Evolutionary conservation across 2,329 filamentous ascomycete species (phyloP).

Genomic region (Karstenula rhodostoma): DNA sequence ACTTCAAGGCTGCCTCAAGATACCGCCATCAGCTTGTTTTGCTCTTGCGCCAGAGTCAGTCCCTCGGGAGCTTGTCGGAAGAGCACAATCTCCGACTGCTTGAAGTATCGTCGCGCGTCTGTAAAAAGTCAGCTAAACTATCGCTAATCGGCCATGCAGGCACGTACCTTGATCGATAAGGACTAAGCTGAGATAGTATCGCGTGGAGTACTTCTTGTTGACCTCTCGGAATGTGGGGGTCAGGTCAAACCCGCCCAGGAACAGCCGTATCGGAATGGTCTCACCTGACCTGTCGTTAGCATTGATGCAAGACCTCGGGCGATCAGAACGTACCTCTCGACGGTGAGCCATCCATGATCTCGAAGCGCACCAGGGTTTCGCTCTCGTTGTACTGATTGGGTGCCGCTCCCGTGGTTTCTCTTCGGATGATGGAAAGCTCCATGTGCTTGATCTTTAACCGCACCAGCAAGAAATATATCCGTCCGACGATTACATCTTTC

Average conservation of each 20-base stretch:
- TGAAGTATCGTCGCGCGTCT: slow-evolving; percentile 98
- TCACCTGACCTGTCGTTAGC: slow-evolving; percentile 62
- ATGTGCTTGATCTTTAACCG: slow-evolving; percentile 99
- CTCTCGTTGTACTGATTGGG: slow-evolving; percentile 99
- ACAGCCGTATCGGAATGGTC: slow-evolving; percentile 95
- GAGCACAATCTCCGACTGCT: slow-evolving; percentile 97
- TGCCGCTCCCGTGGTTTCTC: slow-evolving; percentile 94
- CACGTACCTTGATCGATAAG: slow-evolving; percentile 86
- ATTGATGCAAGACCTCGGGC: not conserved
- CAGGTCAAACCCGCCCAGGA: slow-evolving; percentile 95
- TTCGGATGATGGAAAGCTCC: slow-evolving; percentile 96
- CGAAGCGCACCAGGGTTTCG: slow-evolving; percentile 95
- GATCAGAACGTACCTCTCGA: slow-evolving; percentile 74
- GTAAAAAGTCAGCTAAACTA: slow-evolving; percentile 28
- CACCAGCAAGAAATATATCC: slow-evolving; percentile 98
- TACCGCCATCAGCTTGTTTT: slow-evolving; percentile 54
- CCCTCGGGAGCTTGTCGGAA: slow-evolving; percentile 76
- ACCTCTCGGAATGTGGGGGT: slow-evolving; percentile 99
- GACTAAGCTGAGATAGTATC: slow-evolving; percentile 96
- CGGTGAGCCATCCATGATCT: slow-evolving; percentile 99
- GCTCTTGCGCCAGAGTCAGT: slow-evolving; percentile 56
- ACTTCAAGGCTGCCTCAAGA: slow-evolving; percentile 32
- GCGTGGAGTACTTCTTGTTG: slow-evolving; percentile 99
- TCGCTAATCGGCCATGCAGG: slow-evolving; percentile 21
- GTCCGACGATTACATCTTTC: slow-evolving; percentile 97